A percentile compares a stretch with the other conserved stretches of the same genome.
These are phyloP conservation scores for Colletotrichum tropicale DNA, from an alignment of 2,329 filamentous ascomycete species.

Conservation along the genomic window DNA sequence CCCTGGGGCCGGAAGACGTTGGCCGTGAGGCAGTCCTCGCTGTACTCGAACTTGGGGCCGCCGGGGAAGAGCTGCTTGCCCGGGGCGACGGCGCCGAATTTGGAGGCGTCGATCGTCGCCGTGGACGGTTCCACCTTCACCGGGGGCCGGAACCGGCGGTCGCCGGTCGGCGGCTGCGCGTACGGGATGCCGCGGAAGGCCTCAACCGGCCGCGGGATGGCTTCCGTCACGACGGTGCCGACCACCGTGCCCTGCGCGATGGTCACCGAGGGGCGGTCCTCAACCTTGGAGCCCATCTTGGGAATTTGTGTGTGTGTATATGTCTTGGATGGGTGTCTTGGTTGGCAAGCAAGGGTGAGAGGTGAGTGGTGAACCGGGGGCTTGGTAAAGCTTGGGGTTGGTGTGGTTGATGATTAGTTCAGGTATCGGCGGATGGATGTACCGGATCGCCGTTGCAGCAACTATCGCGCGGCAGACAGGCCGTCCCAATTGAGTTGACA, in stretches of 20 bases:
- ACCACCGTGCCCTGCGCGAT: constrained; percentile 46
- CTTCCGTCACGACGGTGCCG: constrained; percentile 36
- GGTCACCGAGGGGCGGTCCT: constrained; percentile 9
- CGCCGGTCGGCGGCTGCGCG: constrained; percentile 36
- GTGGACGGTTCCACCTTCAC: constrained; percentile 32
- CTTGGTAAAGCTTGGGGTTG: background rate
- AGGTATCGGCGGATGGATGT: background rate
- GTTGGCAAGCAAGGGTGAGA: background rate
- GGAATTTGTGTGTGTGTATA: background rate
- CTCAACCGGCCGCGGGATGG: constrained; percentile 48
- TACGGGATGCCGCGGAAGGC: constrained; percentile 56
- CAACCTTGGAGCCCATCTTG: constrained; percentile 7
- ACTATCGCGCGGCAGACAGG: background rate
- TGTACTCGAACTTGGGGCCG: constrained; percentile 28
- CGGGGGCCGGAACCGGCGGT: constrained; percentile 48
- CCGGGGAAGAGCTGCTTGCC: constrained; percentile 26
- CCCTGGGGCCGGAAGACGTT: constrained; percentile 53
- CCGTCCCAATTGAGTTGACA: background rate
- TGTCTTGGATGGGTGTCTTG: background rate
- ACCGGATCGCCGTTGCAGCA: background rate
- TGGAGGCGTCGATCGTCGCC: constrained; percentile 34
- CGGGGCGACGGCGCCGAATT: constrained; percentile 43
- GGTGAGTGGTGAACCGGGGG: background rate
- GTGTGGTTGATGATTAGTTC: background rate
- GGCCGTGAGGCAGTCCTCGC: constrained; percentile 59